phyloP scores from a whole-genome alignment of 2,329 filamentous ascomycete genomes.

The Fusarium sp. region DNA sequence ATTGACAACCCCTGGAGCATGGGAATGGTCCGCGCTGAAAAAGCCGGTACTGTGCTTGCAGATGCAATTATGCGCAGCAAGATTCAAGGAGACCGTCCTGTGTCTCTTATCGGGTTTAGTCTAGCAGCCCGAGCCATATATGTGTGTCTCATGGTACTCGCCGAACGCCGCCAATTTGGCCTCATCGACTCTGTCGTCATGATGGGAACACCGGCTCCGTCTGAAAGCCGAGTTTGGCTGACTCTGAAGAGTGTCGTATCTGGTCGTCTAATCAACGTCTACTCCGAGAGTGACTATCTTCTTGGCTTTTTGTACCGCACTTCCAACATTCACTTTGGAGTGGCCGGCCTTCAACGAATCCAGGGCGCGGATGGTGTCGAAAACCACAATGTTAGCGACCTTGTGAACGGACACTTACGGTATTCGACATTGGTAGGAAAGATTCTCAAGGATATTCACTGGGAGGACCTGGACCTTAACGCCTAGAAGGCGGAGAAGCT shows the following conservation, averaged over 20 bases:
- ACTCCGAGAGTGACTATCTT: conserved; percentile 88
- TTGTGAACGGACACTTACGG: conserved; percentile 77
- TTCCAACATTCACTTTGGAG: conserved; percentile 84
- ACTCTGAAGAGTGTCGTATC: conserved; percentile 83
- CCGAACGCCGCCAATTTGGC: conserved; percentile 86
- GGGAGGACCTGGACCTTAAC: conserved; percentile 73
- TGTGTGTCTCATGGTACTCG: conserved; percentile 83
- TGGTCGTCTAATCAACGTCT: conserved; percentile 91
- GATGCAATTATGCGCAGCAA: conserved; percentile 84
- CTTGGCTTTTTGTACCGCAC: conserved; percentile 90
- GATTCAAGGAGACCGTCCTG: conserved; percentile 84
- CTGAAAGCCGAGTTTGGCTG: conserved; percentile 80
- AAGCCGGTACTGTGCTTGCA: conserved; percentile 79
- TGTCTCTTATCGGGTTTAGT: conserved; percentile 87
- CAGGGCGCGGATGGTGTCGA: conserved; percentile 76
- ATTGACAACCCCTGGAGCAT: conserved; percentile 87
- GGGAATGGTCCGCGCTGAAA: conserved; percentile 82
- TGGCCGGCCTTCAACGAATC: conserved; percentile 86
- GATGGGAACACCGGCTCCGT: conserved; percentile 86
- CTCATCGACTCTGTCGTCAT: conserved; percentile 88
- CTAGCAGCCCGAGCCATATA: conserved; percentile 88
- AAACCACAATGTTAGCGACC: conserved; percentile 76
- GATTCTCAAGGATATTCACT: conserved; percentile 76
- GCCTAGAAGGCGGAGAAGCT: conserved; percentile 48
- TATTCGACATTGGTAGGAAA: conserved; percentile 78